These are phyloP conservation scores for Ustilago vetiveriae DNA, from an alignment of 1,284 basidiomycete species.

Conservation along the genomic window DNA sequence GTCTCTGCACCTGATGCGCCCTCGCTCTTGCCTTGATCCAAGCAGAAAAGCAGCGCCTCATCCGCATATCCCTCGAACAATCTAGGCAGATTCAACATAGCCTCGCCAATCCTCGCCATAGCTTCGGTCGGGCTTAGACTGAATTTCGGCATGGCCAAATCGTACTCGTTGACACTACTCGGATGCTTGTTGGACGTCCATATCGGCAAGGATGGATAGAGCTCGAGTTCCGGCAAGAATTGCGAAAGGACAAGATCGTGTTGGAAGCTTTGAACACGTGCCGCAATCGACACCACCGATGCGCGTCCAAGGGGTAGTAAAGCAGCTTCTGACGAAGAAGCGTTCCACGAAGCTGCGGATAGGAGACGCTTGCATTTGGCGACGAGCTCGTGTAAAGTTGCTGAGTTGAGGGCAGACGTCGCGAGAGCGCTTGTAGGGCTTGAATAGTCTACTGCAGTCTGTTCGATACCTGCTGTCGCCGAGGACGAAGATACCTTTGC, in stretches of 20 bases:
- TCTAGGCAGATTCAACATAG: conserved; percentile 87
- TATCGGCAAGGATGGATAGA: conserved; percentile 76
- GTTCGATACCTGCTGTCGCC: neutral
- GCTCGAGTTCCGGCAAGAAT: conserved; percentile 77
- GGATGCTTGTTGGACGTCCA: conserved; percentile 72
- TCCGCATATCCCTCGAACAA: conserved; percentile 93
- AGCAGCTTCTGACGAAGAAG: conserved; percentile 3
- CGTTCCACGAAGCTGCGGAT: conserved; percentile 15
- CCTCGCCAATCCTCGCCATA: conserved; percentile 88
- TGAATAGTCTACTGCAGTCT: conserved; percentile 13
- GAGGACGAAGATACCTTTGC: conserved; percentile 7
- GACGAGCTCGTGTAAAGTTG: conserved; percentile 17
- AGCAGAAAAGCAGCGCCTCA: conserved; percentile 81
- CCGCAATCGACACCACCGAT: conserved; percentile 77
- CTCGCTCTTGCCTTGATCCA: conserved; percentile 1
- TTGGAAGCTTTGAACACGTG: conserved; percentile 78
- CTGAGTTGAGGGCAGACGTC: conserved; percentile 33
- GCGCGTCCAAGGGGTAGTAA: conserved; percentile 74
- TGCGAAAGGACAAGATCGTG: conserved; percentile 86
- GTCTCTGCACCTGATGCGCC: conserved; percentile 54
- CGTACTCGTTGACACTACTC: conserved; percentile 69
- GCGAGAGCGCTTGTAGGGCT: conserved; percentile 16
- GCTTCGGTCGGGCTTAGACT: conserved; percentile 88
- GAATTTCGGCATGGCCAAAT: conserved; percentile 88
- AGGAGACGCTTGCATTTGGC: conserved; percentile 21